Conservation (phyloP, 2,329 filamentous ascomycete genomes). For the Grosmannia clavigera region DNA sequence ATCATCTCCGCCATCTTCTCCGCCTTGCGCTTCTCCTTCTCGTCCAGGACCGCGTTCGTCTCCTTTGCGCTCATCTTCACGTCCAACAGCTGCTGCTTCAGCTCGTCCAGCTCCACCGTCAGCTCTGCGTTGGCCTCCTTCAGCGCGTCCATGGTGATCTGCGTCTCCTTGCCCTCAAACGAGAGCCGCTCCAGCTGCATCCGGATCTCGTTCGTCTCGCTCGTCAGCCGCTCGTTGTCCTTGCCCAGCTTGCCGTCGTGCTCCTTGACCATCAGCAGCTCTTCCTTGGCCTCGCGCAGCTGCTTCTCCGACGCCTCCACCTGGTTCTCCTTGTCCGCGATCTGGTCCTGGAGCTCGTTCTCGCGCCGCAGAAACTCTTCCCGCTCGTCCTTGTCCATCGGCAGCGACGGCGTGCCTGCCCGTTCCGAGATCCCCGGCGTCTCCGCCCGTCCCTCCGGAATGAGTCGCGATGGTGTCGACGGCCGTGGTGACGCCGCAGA, state of each 20-base stretch:
- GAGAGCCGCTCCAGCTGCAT: slow-evolving; percentile 94
- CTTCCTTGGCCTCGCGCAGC: slow-evolving; percentile 72
- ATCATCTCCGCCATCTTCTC: slow-evolving; percentile 99
- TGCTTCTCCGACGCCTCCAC: slow-evolving; percentile 69
- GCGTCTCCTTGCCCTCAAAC: slow-evolving; percentile 92
- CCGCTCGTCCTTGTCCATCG: slow-evolving; percentile 89
- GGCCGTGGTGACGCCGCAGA: slow-evolving; percentile 39
- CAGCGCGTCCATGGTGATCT: slow-evolving; percentile 93
- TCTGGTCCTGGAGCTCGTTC: slow-evolving; percentile 93
- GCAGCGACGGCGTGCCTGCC: slow-evolving; percentile 73
- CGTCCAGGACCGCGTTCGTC: slow-evolving; percentile 75
- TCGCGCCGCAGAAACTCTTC: slow-evolving; percentile 92
- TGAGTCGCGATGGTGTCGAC: slow-evolving; percentile 38
- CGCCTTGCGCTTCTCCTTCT: slow-evolving; percentile 97
- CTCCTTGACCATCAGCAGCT: slow-evolving; percentile 74
- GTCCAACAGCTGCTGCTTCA: slow-evolving; percentile 92
- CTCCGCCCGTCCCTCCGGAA: slow-evolving; percentile 47
- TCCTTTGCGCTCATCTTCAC: slow-evolving; percentile 96
- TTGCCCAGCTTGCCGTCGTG: slow-evolving; percentile 72
- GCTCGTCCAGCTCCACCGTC: slow-evolving; percentile 80
- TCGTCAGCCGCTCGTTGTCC: slow-evolving; percentile 77
- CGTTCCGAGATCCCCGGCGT: slow-evolving; percentile 63
- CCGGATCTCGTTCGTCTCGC: slow-evolving; percentile 82
- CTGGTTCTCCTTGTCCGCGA: slow-evolving; percentile 81
- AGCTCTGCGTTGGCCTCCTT: slow-evolving; percentile 94